Evolutionary conservation across 2,329 filamentous ascomycete species (phyloP), one percentile per base, ranked within the genome.

Genomic region (Aspergillus vadensis): DNA sequence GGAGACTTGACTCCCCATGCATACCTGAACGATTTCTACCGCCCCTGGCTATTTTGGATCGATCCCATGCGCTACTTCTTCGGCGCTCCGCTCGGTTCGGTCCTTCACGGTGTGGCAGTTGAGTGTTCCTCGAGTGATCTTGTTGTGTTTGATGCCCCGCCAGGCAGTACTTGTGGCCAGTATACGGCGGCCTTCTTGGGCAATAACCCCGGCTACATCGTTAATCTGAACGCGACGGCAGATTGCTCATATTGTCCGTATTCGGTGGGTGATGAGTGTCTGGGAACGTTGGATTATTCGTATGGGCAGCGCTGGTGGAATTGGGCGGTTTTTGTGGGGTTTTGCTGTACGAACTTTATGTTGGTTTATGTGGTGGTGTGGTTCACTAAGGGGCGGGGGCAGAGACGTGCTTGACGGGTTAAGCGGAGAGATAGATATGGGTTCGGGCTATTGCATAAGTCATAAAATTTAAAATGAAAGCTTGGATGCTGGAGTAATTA

Each of bases 41-140:
- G 51, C 7, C 47, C 56, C 9, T 62, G 60, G 60, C 21, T 62
- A 6, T 56, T 27, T 38, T 62, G 60, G 60, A 56, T 39, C 12
- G 60, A 62, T 32, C 60, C 56, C 1, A 51, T 62, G 56, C 43
- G 41, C 3, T 62, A 62, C 25, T 62, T 51, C 47, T 59, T 62
- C 15, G 60, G 44, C 7, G 21, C 56, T 3, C 53, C 47, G 15
- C 44, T 62, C 2, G 32, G 43, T 0, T 47, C 32, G 5, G 52
- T 59, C 7, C 47, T 62, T 2, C 60, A 62, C 44, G 47, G 25
- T 0, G 50, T 59, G 7, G 17, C 32, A 2, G 60, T 39, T 4
- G 14, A 47, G 2, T 62, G 60, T 36, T 25, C 23, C 4, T 9
- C 30, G 12, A n/a, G 14, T 9, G 56, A 62, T 4, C 17, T 59